Evolutionary conservation across 257 asterid species (phyloP).

Genomic region (Lithospermum erythrorhizon): DNA sequence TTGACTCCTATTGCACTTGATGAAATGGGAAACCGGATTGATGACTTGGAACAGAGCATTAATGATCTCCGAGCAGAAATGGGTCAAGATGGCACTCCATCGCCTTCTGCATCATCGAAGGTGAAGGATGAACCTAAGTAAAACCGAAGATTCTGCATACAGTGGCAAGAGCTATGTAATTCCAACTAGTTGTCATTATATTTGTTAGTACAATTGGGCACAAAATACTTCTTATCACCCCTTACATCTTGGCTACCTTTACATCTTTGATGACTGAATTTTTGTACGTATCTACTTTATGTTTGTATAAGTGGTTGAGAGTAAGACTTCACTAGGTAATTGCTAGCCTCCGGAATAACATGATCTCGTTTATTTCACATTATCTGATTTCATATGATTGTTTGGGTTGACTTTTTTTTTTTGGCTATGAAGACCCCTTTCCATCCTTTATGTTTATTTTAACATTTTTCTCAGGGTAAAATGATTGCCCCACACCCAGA

Average conservation of each 20-base stretch:
- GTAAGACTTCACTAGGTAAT: not conserved
- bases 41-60: constrained; percentile 84
- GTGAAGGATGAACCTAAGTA: constrained; percentile 35
- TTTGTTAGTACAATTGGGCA: no score
- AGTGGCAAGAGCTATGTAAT: not conserved
- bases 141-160: constrained; percentile 1
- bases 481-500: not conserved
- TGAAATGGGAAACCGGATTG: constrained; percentile 87
- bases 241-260: no score
- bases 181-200: no score
- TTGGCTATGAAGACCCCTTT: not conserved
- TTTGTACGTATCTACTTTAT: not conserved
- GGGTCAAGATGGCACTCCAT: constrained; percentile 80
- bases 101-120: constrained; percentile 54
- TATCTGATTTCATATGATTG: not conserved
- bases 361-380: no score
- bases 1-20: constrained; percentile 55
- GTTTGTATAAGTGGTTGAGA: not conserved
- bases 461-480: not conserved
- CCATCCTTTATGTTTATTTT: not conserved
- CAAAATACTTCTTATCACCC: not conserved
- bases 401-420: not conserved
- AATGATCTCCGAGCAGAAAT: constrained; percentile 75
- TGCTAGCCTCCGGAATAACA: no score
- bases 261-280: not conserved